phyloP scores from a whole-genome alignment of 306 rosid genomes.

The Cucurbita ficifolia region DNA sequence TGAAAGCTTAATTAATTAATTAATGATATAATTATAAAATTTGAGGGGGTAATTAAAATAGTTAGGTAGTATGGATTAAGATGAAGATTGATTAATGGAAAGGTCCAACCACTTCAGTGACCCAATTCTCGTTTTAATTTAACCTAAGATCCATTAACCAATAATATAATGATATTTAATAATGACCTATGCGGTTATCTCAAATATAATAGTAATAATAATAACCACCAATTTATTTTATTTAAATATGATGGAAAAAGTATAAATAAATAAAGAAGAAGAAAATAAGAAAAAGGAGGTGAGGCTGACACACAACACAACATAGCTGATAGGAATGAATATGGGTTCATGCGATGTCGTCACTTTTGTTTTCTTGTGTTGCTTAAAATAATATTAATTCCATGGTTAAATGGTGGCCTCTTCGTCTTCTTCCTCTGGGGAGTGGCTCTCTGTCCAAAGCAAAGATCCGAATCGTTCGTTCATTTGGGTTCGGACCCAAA shows the following conservation, averaged over 20 bases:
- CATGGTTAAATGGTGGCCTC: background rate
- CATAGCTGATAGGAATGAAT: background rate
- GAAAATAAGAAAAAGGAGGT: background rate
- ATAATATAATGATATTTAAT: background rate
- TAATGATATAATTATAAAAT: too few species aligned
- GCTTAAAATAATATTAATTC: too few species aligned
- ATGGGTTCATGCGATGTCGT: background rate
- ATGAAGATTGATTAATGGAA: background rate
- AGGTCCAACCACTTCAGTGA: background rate
- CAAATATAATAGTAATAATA: background rate
- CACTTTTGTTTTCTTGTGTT: background rate
- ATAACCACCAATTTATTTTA: background rate
- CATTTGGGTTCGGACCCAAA: background rate
- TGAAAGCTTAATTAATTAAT: constrained; percentile 1
- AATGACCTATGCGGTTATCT: background rate
- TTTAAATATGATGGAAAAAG: too few species aligned
- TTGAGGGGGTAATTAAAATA: background rate
- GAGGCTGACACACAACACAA: background rate
- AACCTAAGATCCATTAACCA: background rate
- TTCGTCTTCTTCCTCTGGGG: background rate
- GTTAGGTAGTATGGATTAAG: constrained; percentile 2
- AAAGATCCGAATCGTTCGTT: constrained; percentile 6
- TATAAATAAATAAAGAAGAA: too few species aligned
- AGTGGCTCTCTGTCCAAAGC: constrained; percentile 1
- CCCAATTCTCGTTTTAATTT: background rate